Evolutionary conservation across 441 rosid species (phyloP), one percentile per base, ranked within the genome.

Genomic region (Theobroma grandiflorum): DNA sequence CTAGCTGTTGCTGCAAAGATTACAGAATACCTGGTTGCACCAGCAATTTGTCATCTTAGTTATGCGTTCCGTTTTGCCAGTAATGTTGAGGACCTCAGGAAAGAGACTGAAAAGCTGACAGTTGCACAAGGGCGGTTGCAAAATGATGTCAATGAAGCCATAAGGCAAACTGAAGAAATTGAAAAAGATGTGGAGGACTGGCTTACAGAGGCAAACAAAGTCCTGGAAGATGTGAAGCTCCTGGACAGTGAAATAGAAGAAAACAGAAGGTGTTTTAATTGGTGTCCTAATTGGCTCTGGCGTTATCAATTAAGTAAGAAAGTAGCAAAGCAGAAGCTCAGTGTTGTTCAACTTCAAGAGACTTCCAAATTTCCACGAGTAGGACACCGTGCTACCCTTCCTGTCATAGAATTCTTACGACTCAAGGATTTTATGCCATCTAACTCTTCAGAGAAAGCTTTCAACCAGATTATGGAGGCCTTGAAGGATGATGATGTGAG

Each of bases 241-340:
- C 50, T 67, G 31, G 33, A 37, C 4, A 43, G 1, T 8, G 72
- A 67, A 67, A 40, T 43, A 16, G 71, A 66, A 16, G 33, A 6
- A 40, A 38, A 18, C 16, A 20, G 3, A 14, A 67, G 49, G 8
- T 67, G 52, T 67, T 67, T 67, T 14, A 4, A 20, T 67, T 67
- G 31, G 31, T 16, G 47, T n/a, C 72, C 72, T 4, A 38, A 26
- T 7, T 73, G 45, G 43, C 3, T 0, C n/a, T 67, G 70, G 37
- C 75, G 52, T 11, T 70, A 61, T 47, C 18, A 15, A 8, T 9
- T 43, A 18, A 11, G 83, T 31, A 75, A 64, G 68, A 52, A 70
- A 49, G 64, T 59, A 6, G 64, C 61, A 59, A 45, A 49, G 16
- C 67, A 58, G 10, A 75, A 11, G 14, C 18, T 10, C 12, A 4